Evolutionary conservation across 1,284 basidiomycete genomes (phyloP).

Genomic region (Rhodotorula sp.): DNA sequence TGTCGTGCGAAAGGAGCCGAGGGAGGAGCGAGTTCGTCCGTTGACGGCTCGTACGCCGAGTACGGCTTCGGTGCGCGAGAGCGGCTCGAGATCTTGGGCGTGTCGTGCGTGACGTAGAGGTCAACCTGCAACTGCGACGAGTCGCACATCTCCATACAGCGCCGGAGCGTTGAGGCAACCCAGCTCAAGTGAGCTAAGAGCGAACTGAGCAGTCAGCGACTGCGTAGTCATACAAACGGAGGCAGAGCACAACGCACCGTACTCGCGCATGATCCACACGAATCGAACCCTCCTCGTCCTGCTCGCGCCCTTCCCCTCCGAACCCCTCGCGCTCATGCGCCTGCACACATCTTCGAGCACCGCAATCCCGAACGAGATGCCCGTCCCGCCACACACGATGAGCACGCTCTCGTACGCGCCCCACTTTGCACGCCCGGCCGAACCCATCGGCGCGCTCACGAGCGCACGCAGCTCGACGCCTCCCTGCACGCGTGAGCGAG

Average conservation of each 20-base stretch:
- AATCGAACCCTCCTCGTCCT: constrained; percentile 68
- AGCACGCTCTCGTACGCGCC: constrained; percentile 64
- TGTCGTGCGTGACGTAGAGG: constrained; percentile 71
- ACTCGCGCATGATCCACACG: constrained; percentile 80
- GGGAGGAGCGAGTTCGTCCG: constrained; percentile 35
- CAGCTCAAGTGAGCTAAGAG: constrained; percentile 73
- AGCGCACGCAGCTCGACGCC: constrained; percentile 66
- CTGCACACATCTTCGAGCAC: constrained; percentile 71
- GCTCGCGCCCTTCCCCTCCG: constrained; percentile 57
- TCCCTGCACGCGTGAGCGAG: constrained; percentile 34
- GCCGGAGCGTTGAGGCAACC: constrained; percentile 69
- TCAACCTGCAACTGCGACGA: constrained; percentile 67
- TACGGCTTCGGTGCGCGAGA: constrained; percentile 48
- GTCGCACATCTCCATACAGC: constrained; percentile 67
- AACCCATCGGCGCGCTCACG: constrained; percentile 80
- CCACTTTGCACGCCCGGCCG: constrained; percentile 67
- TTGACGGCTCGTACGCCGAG: constrained; percentile 48
- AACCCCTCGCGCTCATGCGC: constrained; percentile 54
- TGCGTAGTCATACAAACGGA: too few relatives aligned
- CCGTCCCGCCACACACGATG: constrained; percentile 76
- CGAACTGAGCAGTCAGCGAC: neutral
- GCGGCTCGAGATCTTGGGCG: constrained; percentile 5
- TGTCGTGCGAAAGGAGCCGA: constrained; percentile 31
- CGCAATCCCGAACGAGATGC: constrained; percentile 72
- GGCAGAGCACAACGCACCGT: neutral